These are phyloP conservation scores for Phycomyces blakesleeanus DNA, from an alignment of 192 early-diverging fungal species.

Conservation along the genomic window DNA sequence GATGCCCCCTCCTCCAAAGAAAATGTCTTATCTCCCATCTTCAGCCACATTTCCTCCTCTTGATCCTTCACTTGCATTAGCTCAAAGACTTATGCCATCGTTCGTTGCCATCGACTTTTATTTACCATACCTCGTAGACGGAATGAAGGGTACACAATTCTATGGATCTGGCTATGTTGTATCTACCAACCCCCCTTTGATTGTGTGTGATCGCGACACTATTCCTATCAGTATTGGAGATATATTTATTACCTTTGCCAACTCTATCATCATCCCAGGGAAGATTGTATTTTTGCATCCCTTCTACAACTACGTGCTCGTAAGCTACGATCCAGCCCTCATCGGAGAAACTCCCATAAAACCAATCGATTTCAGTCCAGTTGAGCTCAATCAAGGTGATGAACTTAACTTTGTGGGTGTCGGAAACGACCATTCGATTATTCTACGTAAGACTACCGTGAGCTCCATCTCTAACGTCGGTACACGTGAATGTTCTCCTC, in stretches of 20 bases:
- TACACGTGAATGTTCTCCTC: slow-evolving; percentile 66
- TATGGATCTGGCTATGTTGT: slow-evolving; percentile 80
- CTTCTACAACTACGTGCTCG: slow-evolving; percentile 80
- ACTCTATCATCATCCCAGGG: slow-evolving; percentile 85
- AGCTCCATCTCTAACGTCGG: slow-evolving; percentile 59
- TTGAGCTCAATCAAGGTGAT: slow-evolving; percentile 63
- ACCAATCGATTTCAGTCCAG: slow-evolving; percentile 54
- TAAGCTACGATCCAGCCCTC: slow-evolving; percentile 74
- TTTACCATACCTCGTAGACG: slow-evolving; percentile 76
- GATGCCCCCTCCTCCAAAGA: slow-evolving; percentile 56
- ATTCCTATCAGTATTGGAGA: slow-evolving; percentile 79
- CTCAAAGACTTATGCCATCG: slow-evolving; percentile 72
- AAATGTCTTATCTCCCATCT: slow-evolving; percentile 46
- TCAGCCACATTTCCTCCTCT: slow-evolving; percentile 72
- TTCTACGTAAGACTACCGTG: slow-evolving; percentile 61
- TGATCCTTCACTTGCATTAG: slow-evolving; percentile 66
- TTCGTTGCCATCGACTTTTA: slow-evolving; percentile 80
- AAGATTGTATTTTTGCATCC: slow-evolving; percentile 82
- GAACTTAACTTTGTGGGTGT: slow-evolving; percentile 52
- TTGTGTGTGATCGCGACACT: slow-evolving; percentile 78
- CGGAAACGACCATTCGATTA: slow-evolving; percentile 46
- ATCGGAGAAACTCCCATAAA: slow-evolving; percentile 74
- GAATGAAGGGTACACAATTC: slow-evolving; percentile 63
- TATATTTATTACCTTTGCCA: slow-evolving; percentile 78
- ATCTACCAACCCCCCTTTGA: slow-evolving; percentile 72